phyloP scores from a whole-genome alignment of 257 asterid species.

The Solanum raphanifolium region DNA sequence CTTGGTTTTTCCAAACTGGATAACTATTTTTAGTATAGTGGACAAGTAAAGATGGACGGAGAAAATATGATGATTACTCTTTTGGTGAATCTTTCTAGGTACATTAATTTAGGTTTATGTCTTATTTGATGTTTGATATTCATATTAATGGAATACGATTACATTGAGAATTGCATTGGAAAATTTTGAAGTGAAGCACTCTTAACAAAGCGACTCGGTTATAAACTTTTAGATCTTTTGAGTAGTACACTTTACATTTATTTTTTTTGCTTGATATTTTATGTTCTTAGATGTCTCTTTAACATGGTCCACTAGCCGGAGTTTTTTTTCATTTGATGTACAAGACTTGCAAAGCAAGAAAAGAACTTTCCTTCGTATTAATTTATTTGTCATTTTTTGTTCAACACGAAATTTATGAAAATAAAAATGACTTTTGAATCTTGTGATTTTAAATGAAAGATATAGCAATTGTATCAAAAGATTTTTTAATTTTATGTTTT shows the following conservation, averaged over 20 bases:
- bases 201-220: not conserved
- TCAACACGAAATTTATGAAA: too few relatives aligned
- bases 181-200: rapidly evolving
- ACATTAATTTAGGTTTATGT: not conserved
- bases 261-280: not conserved
- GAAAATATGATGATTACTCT: rapidly evolving
- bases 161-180: not conserved
- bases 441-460: too few relatives aligned
- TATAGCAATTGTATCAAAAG: too few relatives aligned
- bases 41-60: not conserved
- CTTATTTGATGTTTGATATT: too few relatives aligned
- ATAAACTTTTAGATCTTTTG: not conserved
- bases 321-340: not conserved
- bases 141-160: not conserved
- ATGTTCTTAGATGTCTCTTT: not conserved
- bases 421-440: too few relatives aligned
- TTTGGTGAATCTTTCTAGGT: rapidly evolving
- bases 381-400: too few relatives aligned
- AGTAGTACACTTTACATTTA: not conserved
- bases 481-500: too few relatives aligned
- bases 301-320: not conserved
- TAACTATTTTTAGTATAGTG: too few relatives aligned
- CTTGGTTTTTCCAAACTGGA: not conserved
- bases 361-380: not conserved
- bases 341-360: not conserved